These are phyloP conservation scores for Echria macrotheca DNA, from an alignment of 495 filamentous ascomycete species.

Conservation along the genomic window DNA sequence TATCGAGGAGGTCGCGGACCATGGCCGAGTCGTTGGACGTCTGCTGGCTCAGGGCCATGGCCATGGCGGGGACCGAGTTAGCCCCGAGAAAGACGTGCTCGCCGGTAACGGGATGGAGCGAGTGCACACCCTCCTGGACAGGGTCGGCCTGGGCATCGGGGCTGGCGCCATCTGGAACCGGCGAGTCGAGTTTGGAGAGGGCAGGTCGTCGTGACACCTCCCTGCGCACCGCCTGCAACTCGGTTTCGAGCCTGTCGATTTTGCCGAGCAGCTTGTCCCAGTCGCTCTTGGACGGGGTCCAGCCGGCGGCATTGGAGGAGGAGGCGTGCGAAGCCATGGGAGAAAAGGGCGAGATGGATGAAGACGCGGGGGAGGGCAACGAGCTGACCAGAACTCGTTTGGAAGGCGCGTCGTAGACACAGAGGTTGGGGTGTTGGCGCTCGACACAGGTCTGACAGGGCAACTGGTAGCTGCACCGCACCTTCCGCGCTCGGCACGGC, in stretches of 20 bases:
- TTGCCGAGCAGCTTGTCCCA: constrained; percentile 6
- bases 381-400: not conserved
- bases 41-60: constrained; percentile 6
- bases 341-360: not conserved
- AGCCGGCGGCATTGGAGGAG: not conserved
- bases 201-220: not conserved
- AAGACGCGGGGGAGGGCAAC: not conserved
- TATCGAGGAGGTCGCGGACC: constrained; percentile 10
- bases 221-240: not conserved
- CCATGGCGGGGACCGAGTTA: constrained; percentile 9
- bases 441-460: constrained; percentile 8
- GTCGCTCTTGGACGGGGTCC: constrained; percentile 3
- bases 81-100: constrained; percentile 6
- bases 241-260: not conserved
- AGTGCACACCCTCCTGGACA: not conserved
- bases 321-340: not conserved
- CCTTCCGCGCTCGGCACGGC: constrained; percentile 3
- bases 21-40: not conserved
- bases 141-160: not conserved
- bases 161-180: not conserved
- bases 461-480: constrained; percentile 6
- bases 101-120: constrained; percentile 5
- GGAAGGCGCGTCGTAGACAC: constrained; percentile 5
- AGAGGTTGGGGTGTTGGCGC: constrained; percentile 4
- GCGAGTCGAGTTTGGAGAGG: not conserved